phyloP scores from a whole-genome alignment of 2,329 filamentous ascomycete genomes.

The Colletotrichum tamarilloi region DNA sequence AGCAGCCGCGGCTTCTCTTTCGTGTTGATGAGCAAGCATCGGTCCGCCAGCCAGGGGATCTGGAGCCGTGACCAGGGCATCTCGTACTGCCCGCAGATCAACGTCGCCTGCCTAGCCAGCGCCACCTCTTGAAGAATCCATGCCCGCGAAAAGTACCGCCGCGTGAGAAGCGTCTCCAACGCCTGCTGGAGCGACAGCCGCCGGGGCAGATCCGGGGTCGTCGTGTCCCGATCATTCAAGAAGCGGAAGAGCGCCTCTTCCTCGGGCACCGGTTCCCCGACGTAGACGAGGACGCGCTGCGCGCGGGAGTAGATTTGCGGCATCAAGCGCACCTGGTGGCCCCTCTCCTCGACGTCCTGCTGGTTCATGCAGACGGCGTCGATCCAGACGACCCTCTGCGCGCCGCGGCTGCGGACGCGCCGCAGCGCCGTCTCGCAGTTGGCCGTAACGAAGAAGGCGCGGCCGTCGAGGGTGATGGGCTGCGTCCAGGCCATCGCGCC shows the following conservation, averaged over 20 bases:
- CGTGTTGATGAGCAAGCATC: not conserved
- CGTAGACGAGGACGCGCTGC: conserved; percentile 25
- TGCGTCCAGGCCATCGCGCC: not conserved
- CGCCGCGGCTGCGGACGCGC: not conserved
- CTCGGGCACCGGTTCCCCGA: conserved; percentile 37
- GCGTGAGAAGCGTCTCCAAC: not conserved
- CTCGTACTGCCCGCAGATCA: not conserved
- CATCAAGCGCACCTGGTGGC: conserved; percentile 36
- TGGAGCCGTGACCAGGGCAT: conserved; percentile 18
- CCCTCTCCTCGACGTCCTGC: conserved; percentile 32
- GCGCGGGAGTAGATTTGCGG: conserved; percentile 33
- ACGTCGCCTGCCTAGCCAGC: conserved; percentile 25
- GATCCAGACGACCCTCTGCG: conserved; percentile 28
- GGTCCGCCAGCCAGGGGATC: not conserved
- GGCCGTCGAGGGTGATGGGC: not conserved
- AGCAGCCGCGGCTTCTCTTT: not conserved
- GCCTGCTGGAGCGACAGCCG: not conserved
- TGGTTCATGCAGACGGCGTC: conserved; percentile 40
- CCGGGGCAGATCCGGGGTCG: not conserved
- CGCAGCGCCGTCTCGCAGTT: conserved; percentile 13
- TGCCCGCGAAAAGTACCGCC: conserved; percentile 10
- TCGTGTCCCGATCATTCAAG: not conserved
- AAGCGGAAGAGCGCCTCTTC: not conserved
- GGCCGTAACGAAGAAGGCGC: not conserved
- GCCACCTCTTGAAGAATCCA: conserved; percentile 43